Conservation (phyloP, 805 yeast genomes). For the Saccharomycopsis selenospora region DNA sequence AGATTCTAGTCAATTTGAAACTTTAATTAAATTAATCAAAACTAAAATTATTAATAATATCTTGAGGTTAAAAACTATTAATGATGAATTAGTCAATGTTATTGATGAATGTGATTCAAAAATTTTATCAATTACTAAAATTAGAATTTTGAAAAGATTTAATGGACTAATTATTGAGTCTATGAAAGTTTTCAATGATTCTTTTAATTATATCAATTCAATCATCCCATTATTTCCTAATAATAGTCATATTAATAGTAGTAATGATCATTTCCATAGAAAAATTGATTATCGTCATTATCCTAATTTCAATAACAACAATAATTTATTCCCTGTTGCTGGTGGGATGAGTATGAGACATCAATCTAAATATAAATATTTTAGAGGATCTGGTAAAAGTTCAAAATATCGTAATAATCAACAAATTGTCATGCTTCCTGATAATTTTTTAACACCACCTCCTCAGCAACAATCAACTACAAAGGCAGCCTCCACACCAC, state of each 20-base stretch:
- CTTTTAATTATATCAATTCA: constrained; percentile 14
- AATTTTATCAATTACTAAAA: constrained; percentile 3
- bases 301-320: not conserved
- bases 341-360: not conserved
- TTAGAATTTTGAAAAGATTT: constrained; percentile 4
- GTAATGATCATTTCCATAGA: not conserved
- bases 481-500: no score
- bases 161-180: constrained; percentile 7
- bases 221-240: constrained; percentile 17
- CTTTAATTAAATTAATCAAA: constrained; percentile 11
- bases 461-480: no score
- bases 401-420: not conserved
- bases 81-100: not conserved
- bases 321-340: not conserved
- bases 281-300: not conserved
- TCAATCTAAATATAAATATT: not conserved
- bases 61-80: constrained; percentile 1
- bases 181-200: constrained; percentile 14
- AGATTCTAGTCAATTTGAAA: constrained; percentile 13
- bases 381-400: not conserved
- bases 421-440: no score
- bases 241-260: not conserved
- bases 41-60: constrained; percentile 16
- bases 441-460: no score
- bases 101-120: constrained; percentile 6